Conservation (phyloP, 2,329 filamentous ascomycete species). For the Pseudogymnoascus sp. region DNA sequence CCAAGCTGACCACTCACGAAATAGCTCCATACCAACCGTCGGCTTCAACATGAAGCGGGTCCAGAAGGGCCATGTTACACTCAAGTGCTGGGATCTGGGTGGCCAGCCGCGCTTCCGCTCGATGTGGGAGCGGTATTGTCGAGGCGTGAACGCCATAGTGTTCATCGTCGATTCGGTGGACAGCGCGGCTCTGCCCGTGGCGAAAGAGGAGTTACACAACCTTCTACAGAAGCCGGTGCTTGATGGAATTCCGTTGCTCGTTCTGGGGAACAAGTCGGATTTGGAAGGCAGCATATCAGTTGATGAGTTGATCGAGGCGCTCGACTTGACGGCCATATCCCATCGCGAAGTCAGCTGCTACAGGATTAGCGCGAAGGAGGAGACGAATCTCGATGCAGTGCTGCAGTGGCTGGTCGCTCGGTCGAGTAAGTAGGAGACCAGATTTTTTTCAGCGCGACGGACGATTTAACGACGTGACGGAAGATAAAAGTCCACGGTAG, state of each 20-base stretch:
- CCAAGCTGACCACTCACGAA: slow-evolving; percentile 34
- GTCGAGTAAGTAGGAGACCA: slow-evolving; percentile 56
- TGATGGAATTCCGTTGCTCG: slow-evolving; percentile 82
- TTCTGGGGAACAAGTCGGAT: slow-evolving; percentile 96
- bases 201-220: slow-evolving; percentile 85
- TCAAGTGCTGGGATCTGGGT: slow-evolving; percentile 98
- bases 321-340: slow-evolving; percentile 82
- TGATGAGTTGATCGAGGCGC: slow-evolving; percentile 87
- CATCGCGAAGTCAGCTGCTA: slow-evolving; percentile 97
- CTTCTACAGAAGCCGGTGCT: slow-evolving; percentile 78
- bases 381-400: slow-evolving; percentile 96
- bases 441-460: not conserved
- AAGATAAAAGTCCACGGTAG: slow-evolving; percentile 1
- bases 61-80: slow-evolving; percentile 92
- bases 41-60: slow-evolving; percentile 99
- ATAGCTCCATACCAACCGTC: slow-evolving; percentile 93
- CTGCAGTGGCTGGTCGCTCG: slow-evolving; percentile 93
- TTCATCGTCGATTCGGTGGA: slow-evolving; percentile 98
- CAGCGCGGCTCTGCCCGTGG: slow-evolving; percentile 66
- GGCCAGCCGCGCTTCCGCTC: slow-evolving; percentile 93
- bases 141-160: slow-evolving; percentile 93
- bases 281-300: slow-evolving; percentile 84
- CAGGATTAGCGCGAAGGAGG: slow-evolving; percentile 96
- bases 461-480: not conserved
- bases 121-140: slow-evolving; percentile 99